These are phyloP conservation scores for Gossypium schwendimanii DNA, from an alignment of 441 rosid species.

Conservation along the genomic window DNA sequence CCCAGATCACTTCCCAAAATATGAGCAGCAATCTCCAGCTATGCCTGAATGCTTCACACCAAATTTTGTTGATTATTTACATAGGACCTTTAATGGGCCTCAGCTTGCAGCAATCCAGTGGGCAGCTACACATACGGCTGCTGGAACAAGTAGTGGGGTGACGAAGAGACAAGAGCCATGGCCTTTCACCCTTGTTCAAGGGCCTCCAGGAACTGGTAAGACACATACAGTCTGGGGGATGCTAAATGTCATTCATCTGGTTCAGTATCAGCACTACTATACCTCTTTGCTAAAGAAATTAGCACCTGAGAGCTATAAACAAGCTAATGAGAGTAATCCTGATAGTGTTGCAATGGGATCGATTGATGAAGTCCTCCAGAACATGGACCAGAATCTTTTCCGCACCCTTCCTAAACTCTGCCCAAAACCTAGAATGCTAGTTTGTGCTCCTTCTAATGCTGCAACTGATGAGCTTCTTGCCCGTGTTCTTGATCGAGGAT, in stretches of 20 bases:
- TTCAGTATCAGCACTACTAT: constrained; percentile 97
- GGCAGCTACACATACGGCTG: constrained; percentile 99
- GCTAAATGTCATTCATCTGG: constrained; percentile 98
- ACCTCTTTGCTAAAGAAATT: constrained; percentile 89
- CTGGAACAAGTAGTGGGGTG: constrained; percentile 82
- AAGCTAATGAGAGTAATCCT: constrained; percentile 59
- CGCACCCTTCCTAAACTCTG: constrained; percentile 92
- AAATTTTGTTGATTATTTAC: constrained; percentile 72
- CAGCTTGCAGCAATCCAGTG: constrained; percentile 93
- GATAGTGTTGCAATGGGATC: constrained; percentile 66
- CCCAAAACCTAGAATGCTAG: constrained; percentile 95
- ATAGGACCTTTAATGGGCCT: constrained; percentile 79
- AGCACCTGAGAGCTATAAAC: constrained; percentile 97
- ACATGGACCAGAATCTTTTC: constrained; percentile 93
- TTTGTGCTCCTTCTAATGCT: constrained; percentile 99
- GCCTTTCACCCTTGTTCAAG: constrained; percentile 99
- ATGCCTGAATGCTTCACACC: constrained; percentile 94
- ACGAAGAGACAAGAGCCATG: constrained; percentile 92
- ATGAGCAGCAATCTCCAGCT: constrained; percentile 82
- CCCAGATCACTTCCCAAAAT: constrained; percentile 87
- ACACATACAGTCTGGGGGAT: constrained; percentile 99
- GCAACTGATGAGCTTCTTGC: constrained; percentile 97
- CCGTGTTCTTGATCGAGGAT: constrained; percentile 97
- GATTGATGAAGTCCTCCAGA: constrained; percentile 96
- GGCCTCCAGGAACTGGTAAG: constrained; percentile 99